phyloP scores from a whole-genome alignment of 1,284 basidiomycete genomes.

The Irpex sp. region DNA sequence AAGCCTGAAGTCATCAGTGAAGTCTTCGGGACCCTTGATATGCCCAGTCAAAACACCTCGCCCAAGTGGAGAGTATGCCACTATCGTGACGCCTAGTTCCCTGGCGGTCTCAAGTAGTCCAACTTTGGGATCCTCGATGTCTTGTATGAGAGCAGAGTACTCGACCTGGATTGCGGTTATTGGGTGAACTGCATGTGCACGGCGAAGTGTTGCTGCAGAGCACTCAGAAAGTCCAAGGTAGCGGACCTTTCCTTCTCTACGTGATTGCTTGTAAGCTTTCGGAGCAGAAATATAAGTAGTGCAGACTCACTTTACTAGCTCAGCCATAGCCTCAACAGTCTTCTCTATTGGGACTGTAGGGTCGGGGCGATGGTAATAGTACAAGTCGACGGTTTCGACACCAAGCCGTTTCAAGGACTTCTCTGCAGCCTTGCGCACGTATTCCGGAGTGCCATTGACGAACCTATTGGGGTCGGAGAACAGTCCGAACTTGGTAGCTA shows the following conservation, averaged over 20 bases:
- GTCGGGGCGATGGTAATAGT: constrained; percentile 29
- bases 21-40: constrained; percentile 39
- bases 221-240: constrained; percentile 42
- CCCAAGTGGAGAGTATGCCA: constrained; percentile 40
- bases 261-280: background rate
- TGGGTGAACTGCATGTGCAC: constrained; percentile 37
- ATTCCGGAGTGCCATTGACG: constrained; percentile 24
- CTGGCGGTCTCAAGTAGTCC: constrained; percentile 26
- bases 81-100: constrained; percentile 28
- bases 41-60: constrained; percentile 38
- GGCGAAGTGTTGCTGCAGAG: constrained; percentile 34
- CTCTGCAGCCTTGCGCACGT: constrained; percentile 26
- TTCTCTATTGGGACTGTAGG: constrained; percentile 18
- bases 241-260: constrained; percentile 33
- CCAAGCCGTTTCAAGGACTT: constrained; percentile 25
- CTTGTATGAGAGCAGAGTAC: constrained; percentile 37
- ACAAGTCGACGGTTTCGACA: constrained; percentile 33
- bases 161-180: constrained; percentile 41
- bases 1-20: constrained; percentile 42
- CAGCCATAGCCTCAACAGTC: constrained; percentile 43
- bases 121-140: constrained; percentile 26
- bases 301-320: constrained; percentile 43
- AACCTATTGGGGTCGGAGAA: background rate
- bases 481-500: constrained; percentile 41
- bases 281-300: background rate